Evolutionary conservation across 2,329 filamentous ascomycete species (phyloP).

Genomic region (Pseudogymnoascus sp.): DNA sequence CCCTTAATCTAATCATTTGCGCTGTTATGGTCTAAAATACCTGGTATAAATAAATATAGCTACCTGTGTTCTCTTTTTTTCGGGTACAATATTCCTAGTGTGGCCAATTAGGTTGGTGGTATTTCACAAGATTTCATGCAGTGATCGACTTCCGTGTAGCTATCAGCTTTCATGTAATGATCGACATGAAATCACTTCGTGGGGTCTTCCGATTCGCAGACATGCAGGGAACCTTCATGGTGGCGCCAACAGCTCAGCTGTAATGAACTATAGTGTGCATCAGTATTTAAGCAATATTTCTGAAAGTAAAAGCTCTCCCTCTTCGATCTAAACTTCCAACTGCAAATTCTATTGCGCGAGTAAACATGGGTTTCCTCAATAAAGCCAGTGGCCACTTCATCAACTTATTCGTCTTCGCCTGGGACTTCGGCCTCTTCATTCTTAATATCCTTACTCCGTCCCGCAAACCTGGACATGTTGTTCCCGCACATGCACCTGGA

Average conservation of each 20-base stretch:
- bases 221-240: not conserved
- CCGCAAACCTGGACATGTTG: conserved; percentile 29
- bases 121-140: not conserved
- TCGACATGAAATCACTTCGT: not conserved
- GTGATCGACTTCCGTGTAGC: too few species aligned
- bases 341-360: not conserved
- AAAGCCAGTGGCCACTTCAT: conserved; percentile 20
- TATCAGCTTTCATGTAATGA: not conserved
- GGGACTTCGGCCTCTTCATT: conserved; percentile 32
- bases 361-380: not conserved
- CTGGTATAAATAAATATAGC: too few species aligned
- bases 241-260: conserved; percentile 2
- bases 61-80: too few species aligned
- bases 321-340: not conserved
- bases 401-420: conserved; percentile 30
- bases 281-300: not conserved
- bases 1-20: too few species aligned
- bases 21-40: too few species aligned
- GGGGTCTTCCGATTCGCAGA: not conserved
- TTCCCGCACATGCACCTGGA: conserved; percentile 28
- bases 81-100: not conserved
- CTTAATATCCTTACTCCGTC: conserved; percentile 31
- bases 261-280: not conserved
- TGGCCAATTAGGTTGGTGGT: not conserved
- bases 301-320: not conserved